Percentiles rank a stretch among this genome's conserved stretches.
These are phyloP conservation scores for Euphrasia arctica DNA, from an alignment of 305 asterid genomes.

Conservation along the genomic window DNA sequence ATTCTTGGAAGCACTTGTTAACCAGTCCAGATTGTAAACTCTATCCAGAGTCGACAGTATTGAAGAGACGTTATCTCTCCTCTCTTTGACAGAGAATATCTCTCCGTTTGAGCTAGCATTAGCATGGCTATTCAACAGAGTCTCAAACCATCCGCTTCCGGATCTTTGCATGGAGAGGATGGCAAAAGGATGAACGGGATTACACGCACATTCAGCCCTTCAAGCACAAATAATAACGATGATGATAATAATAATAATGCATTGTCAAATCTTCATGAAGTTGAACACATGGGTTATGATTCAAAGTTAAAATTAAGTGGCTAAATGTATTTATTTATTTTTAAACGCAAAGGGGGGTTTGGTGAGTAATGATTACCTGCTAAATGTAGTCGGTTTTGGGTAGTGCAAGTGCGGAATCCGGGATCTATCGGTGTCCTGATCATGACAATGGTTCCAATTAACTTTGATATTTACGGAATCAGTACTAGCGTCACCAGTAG, in stretches of 20 bases:
- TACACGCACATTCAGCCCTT: constrained; percentile 81
- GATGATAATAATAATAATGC: background rate
- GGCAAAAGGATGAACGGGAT: constrained; percentile 69
- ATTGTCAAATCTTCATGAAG: constrained; percentile 1
- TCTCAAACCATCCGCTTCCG: constrained; percentile 98
- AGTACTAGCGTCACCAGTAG: constrained; percentile 28
- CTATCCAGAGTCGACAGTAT: constrained; percentile 58
- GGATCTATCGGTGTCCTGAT: constrained; percentile 38
- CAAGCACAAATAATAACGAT: constrained; percentile 12
- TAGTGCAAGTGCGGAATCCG: constrained; percentile 56
- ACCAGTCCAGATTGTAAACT: constrained; percentile 78
- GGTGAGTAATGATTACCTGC: constrained; percentile 39
- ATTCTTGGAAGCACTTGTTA: constrained; percentile 88
- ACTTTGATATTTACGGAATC: constrained; percentile 34
- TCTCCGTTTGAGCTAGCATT: constrained; percentile 92
- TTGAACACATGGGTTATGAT: background rate
- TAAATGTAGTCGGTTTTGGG: constrained; percentile 69
- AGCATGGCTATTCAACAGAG: constrained; percentile 75
- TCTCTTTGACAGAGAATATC: constrained; percentile 63
- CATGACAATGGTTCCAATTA: constrained; percentile 34
- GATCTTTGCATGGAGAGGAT: constrained; percentile 89
- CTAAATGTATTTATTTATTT: background rate
- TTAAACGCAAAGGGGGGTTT: background rate
- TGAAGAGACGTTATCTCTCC: constrained; percentile 66
- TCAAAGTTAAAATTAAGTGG: too few species aligned